Conservation (phyloP, 2,329 filamentous ascomycete species). For the Cephalotrichum gorgonifer region DNA sequence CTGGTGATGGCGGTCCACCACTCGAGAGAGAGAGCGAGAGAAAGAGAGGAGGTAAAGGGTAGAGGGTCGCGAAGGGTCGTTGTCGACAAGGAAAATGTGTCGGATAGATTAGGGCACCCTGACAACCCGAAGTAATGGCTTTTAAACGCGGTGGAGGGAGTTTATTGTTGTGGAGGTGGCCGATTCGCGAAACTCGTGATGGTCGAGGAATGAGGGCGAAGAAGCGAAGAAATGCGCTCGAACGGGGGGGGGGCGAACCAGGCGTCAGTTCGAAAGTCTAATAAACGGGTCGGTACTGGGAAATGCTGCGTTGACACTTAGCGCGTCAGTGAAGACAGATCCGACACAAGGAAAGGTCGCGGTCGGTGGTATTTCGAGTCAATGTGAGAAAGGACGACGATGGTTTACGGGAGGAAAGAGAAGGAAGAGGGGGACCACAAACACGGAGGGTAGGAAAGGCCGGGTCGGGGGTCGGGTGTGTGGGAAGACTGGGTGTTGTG, state of each 20-base stretch:
- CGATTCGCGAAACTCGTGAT: constrained; percentile 4
- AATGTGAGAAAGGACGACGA: background rate
- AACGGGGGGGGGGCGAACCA: background rate
- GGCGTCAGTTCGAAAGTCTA: constrained; percentile 1
- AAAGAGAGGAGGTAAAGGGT: background rate
- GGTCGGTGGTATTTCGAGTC: background rate
- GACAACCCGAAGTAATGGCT: background rate
- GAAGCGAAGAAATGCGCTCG: constrained; percentile 1
- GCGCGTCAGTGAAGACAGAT: background rate
- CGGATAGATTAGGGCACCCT: background rate
- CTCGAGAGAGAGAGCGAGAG: no score
- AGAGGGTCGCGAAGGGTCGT: background rate
- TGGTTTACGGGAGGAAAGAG: constrained; percentile 2
- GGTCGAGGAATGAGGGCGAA: constrained; percentile 2
- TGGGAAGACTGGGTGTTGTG: constrained; percentile 2
- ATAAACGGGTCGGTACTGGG: background rate
- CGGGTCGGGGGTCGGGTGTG: constrained; percentile 6
- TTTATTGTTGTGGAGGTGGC: background rate
- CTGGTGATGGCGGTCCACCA: background rate
- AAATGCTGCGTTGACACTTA: background rate
- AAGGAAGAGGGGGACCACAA: constrained; percentile 4
- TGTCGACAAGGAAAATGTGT: background rate
- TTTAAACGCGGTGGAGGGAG: background rate
- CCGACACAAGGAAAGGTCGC: constrained; percentile 2
- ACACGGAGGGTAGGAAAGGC: constrained; percentile 5